These are phyloP conservation scores for Somion occarium DNA, from an alignment of 1,284 basidiomycete genomes.

Conservation along the genomic window DNA sequence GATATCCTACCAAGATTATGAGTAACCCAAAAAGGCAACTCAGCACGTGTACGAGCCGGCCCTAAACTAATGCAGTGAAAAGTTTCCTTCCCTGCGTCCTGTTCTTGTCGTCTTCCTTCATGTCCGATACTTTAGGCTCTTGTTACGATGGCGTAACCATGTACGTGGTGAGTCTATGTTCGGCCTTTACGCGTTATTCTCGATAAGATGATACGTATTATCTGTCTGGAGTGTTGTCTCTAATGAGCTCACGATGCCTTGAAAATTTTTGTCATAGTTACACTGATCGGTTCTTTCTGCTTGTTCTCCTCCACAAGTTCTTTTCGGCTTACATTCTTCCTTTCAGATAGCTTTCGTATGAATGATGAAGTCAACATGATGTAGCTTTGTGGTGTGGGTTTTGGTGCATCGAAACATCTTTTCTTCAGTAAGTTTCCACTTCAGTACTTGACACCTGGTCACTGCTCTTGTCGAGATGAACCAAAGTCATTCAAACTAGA, in stretches of 20 bases:
- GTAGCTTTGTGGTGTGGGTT: too few species aligned
- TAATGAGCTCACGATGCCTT: conserved; percentile 42
- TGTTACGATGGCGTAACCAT: not conserved
- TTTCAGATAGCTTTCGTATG: not conserved
- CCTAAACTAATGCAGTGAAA: not conserved
- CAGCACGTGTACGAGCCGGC: not conserved
- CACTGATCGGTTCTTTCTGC: conserved; percentile 60
- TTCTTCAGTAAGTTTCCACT: too few species aligned
- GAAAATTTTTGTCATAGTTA: conserved; percentile 78
- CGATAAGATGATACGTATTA: conserved; percentile 54
- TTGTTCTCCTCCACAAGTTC: conserved; percentile 10
- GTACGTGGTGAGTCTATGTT: not conserved
- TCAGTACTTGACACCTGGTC: too few species aligned
- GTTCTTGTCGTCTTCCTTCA: not conserved
- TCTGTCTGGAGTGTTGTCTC: conserved; percentile 42
- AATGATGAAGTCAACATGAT: conserved; percentile 9
- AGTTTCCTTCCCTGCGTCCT: not conserved
- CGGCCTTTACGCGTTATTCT: conserved; percentile 12
- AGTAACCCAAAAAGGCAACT: too few species aligned
- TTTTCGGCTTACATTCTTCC: conserved; percentile 13
- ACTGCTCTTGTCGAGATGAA: conserved; percentile 53
- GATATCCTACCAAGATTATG: too few species aligned
- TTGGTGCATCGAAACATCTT: too few species aligned
- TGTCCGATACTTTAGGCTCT: not conserved
- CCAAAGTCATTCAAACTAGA: conserved; percentile 77